Evolutionary conservation across 2,329 filamentous ascomycete genomes (phyloP), one percentile per base, ranked within the genome.

Genomic region (Aspergillus carbonarius): DNA sequence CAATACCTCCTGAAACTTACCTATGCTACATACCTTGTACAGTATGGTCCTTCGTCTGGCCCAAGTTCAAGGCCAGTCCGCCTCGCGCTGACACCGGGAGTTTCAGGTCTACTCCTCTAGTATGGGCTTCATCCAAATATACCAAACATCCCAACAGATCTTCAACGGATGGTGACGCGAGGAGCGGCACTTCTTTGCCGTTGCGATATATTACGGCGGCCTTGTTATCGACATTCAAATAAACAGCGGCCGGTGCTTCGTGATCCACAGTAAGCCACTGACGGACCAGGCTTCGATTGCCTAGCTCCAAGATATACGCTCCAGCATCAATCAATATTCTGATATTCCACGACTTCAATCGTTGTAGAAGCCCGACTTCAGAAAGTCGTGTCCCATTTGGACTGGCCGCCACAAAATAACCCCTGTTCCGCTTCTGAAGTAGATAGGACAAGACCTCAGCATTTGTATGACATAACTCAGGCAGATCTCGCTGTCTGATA

Each of bases 261-360:
- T 35, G 12, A 46, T 85, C 81, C 1, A 79, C 67, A 0, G 71
- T 65, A 0, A 88, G 66, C 85, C 85, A 88, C 1, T 72, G 70
- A 9, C 71, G 72, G 0, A 77, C 85, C 0, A 88, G 71, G 0
- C 71, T 70, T 1, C 68, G 52, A 64, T 87, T 89, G 60, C 81
- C 76, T 74, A 85, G 82, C 64, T 89, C 87, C 0, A 89, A 68
- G 13, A 89, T 83, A n/a, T 85, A 82, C 0, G 87, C 86, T 0
- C 87, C 87, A 0, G 85, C 83, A 67, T 89, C 87, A 1, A 90
- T 85, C 0, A 90, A 73, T 0, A 89, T 76, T 0, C 77, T 74
- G 12, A 87, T 85, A 0, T 63, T 49, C 0, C 57, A 59, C 0
- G 62, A 48, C 1, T 39, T 60, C 0, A 88, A 70, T 25, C 70